phyloP scores from a whole-genome alignment of 306 rosid species.

The Alnus rubra region DNA sequence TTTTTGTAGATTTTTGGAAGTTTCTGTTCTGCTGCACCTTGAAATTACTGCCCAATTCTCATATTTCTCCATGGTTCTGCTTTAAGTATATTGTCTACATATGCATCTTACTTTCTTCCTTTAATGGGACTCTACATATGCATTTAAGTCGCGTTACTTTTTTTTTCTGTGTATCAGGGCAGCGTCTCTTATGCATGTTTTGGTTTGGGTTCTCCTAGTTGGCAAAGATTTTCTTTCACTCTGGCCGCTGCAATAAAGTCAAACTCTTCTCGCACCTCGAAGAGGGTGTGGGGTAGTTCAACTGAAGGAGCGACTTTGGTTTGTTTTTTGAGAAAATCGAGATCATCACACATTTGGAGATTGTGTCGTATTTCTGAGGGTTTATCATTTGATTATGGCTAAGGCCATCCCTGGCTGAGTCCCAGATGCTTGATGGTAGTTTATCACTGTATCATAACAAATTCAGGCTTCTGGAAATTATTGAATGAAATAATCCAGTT shows the following conservation, averaged over 20 bases:
- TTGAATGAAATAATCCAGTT: slow-evolving; percentile 38
- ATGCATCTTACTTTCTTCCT: not conserved
- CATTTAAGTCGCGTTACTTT: not conserved
- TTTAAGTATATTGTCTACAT: not conserved
- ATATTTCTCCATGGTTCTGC: not conserved
- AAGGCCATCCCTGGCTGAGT: slow-evolving; percentile 43
- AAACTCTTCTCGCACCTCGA: slow-evolving; percentile 84
- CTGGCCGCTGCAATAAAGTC: slow-evolving; percentile 85
- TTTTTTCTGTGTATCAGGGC: slow-evolving; percentile 48
- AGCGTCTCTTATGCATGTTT: slow-evolving; percentile 51
- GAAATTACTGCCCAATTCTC: not conserved
- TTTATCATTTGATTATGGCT: slow-evolving; percentile 93
- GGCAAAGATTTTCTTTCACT: slow-evolving; percentile 69
- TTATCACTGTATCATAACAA: slow-evolving; percentile 17
- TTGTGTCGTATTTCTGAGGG: slow-evolving; percentile 93
- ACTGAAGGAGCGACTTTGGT: slow-evolving; percentile 57
- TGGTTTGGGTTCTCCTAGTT: slow-evolving; percentile 44
- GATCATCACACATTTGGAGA: slow-evolving; percentile 88
- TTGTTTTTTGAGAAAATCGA: slow-evolving; percentile 63
- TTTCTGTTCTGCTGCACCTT: not conserved
- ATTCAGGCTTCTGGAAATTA: slow-evolving; percentile 45
- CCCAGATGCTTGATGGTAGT: slow-evolving; percentile 44
- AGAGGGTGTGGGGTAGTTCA: slow-evolving; percentile 88
- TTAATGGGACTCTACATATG: slow-evolving; percentile 11
- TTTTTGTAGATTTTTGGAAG: slow-evolving; percentile 7